Evolutionary conservation across 2,329 filamentous ascomycete genomes (phyloP).

Genomic region (Pseudophaeomoniella oleicola): DNA sequence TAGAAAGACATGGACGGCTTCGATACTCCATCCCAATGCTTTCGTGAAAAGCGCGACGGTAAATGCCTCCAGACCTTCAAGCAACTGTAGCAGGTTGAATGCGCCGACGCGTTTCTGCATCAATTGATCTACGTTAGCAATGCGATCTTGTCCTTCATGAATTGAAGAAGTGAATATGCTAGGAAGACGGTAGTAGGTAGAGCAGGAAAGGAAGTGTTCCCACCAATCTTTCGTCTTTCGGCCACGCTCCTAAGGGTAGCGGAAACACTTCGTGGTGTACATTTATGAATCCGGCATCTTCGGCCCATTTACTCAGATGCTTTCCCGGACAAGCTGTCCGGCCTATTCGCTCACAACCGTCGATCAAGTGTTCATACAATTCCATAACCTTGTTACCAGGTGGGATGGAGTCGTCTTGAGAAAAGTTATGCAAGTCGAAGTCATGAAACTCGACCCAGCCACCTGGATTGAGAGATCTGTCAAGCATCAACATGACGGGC

Average conservation of each 20-base stretch:
- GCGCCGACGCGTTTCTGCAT: slow-evolving; percentile 12
- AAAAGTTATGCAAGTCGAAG: slow-evolving; percentile 15
- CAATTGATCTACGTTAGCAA: background rate
- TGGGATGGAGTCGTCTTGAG: slow-evolving; percentile 15
- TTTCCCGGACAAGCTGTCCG: slow-evolving; percentile 8
- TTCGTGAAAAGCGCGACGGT: slow-evolving; percentile 12
- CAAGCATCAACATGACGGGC: too few relatives aligned
- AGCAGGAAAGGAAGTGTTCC: background rate
- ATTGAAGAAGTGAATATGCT: too few relatives aligned
- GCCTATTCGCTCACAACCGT: slow-evolving; percentile 11
- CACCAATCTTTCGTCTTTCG: slow-evolving; percentile 13
- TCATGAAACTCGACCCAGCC: slow-evolving; percentile 28
- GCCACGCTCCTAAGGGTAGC: slow-evolving; percentile 16
- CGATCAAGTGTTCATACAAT: slow-evolving; percentile 12
- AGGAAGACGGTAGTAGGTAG: background rate
- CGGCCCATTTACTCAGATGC: slow-evolving; percentile 10
- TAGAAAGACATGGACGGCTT: slow-evolving; percentile 18
- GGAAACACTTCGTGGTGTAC: slow-evolving; percentile 9
- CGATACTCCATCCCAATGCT: slow-evolving; percentile 14
- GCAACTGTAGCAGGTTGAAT: slow-evolving; percentile 14
- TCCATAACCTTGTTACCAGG: slow-evolving; percentile 8
- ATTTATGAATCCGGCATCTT: slow-evolving; percentile 14
- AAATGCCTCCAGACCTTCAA: slow-evolving; percentile 15
- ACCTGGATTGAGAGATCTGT: slow-evolving; percentile 18
- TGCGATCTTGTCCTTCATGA: too few relatives aligned